Evolutionary conservation across 2,329 filamentous ascomycete genomes (phyloP), one percentile per base, ranked within the genome.

Genomic region (Chaetothyriales sp.): DNA sequence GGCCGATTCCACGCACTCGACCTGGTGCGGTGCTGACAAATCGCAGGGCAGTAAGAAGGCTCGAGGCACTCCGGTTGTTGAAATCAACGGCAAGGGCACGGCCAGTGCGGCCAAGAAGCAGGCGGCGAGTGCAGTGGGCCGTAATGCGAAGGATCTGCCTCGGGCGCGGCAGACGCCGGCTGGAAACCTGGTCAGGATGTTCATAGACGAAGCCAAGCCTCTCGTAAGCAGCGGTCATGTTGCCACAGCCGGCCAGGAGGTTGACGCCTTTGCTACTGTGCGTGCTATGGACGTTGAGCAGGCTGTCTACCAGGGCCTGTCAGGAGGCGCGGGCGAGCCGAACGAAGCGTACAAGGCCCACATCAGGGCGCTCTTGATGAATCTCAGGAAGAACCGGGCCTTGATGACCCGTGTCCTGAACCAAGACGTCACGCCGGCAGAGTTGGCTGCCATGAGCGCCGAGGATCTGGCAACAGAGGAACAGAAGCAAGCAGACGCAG

Each of bases 401-500:
- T 74, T 98, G 45, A 80, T 85, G 49, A 78, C 83, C 62, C 80
- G 84, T 43, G 73, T 98, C 50, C 73, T 97, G n/a, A 78, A 78
- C 56, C 79, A 81, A 49, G 80, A 76, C 29, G 72, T 95, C 37
- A 80, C 82, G 5, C 81, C 90, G 0, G 73, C 83, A n/a, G 80
- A 81, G 52, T 75, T 98, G 46, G 86, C 87, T n/a, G 78, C 79
- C 49, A 95, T 98, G 92, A 83, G 81, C 13, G 80, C 85, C 1
- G 86, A 92, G 63, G 87, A 95, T 63, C 86, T 98, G 75, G 89
- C 89, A 1, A 94, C 86, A 52, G 86, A 94, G 58, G 89, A 97
- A 66, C 77, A 89, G 63, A 88, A 95, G 51, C 73, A 75, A 56
- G 73, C 71, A 59, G 75, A 80, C 52, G 72, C 73, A 28, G 73